phyloP scores from a whole-genome alignment of 129 eudicot genomes.

The Mikania micrantha region DNA sequence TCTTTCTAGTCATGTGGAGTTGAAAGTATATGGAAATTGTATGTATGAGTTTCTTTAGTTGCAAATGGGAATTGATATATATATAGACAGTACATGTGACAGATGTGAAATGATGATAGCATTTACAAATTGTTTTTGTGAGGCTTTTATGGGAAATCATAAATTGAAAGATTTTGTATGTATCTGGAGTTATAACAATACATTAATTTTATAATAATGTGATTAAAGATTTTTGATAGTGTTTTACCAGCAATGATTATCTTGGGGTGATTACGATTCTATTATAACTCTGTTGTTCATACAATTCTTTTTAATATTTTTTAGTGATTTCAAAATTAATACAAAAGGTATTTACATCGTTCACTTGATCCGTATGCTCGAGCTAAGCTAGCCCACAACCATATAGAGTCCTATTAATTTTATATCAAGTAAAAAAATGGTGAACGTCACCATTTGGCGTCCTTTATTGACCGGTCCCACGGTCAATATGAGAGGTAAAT shows the following conservation, averaged over 20 bases:
- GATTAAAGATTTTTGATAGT: slow-evolving; percentile 11
- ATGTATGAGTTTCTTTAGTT: slow-evolving; percentile 13
- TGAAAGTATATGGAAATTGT: slow-evolving; percentile 20
- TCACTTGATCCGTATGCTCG: too few species aligned
- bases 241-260: background rate
- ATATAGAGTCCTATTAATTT: too few species aligned
- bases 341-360: too few species aligned
- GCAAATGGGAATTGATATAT: slow-evolving; percentile 22
- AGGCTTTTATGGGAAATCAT: slow-evolving; percentile 8
- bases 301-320: too few species aligned
- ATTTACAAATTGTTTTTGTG: background rate
- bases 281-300: too few species aligned
- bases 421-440: too few species aligned
- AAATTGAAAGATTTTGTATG: slow-evolving; percentile 4
- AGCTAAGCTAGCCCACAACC: too few species aligned
- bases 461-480: too few species aligned
- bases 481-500: too few species aligned
- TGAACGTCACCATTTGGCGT: too few species aligned
- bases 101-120: slow-evolving; percentile 4
- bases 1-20: slow-evolving; percentile 29
- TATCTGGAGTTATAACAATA: background rate
- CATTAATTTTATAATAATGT: background rate
- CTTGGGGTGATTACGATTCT: too few species aligned
- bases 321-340: too few species aligned
- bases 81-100: slow-evolving; percentile 16